Evolutionary conservation across 2,329 filamentous ascomycete genomes (phyloP).

Genomic region (Diaporthe citriasiana): DNA sequence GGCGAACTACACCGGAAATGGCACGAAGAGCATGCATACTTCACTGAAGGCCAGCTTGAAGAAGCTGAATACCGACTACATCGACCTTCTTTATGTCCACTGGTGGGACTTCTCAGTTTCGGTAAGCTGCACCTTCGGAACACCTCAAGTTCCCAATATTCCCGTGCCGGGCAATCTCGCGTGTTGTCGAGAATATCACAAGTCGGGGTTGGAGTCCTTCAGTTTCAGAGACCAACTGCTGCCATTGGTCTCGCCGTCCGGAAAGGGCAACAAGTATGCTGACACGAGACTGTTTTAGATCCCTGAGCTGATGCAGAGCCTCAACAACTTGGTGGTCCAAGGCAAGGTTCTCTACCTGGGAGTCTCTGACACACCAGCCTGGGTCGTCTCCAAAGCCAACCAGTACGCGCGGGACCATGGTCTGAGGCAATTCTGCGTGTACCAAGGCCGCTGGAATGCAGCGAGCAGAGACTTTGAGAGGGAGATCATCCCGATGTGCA

Average conservation of each 20-base stretch:
- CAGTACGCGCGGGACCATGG: slow-evolving; percentile 68
- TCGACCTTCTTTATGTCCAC: slow-evolving; percentile 73
- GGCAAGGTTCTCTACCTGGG: slow-evolving; percentile 73
- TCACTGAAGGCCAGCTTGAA: slow-evolving; percentile 69
- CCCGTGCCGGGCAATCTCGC: background rate
- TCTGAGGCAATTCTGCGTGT: slow-evolving; percentile 71
- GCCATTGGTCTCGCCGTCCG: background rate
- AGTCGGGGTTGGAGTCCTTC: background rate
- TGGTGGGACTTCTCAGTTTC: slow-evolving; percentile 70
- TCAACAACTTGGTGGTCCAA: slow-evolving; percentile 64
- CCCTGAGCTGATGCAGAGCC: slow-evolving; percentile 70
- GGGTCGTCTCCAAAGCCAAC: slow-evolving; percentile 67
- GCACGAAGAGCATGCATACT: slow-evolving; percentile 70
- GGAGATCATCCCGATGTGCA: slow-evolving; percentile 77
- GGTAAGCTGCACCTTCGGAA: background rate
- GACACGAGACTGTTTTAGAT: slow-evolving; percentile 50
- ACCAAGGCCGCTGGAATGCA: slow-evolving; percentile 75
- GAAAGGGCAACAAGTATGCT: background rate
- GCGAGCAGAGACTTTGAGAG: slow-evolving; percentile 74
- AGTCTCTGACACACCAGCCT: slow-evolving; percentile 77
- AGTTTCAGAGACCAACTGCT: background rate
- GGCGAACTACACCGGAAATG: slow-evolving; percentile 71
- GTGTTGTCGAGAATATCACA: too few relatives aligned
- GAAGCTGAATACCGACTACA: slow-evolving; percentile 77
- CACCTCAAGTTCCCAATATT: too few relatives aligned